Evolutionary conservation across 768 basidiomycete genomes (phyloP).

Genomic region (Tricholoma flavovirens): DNA sequence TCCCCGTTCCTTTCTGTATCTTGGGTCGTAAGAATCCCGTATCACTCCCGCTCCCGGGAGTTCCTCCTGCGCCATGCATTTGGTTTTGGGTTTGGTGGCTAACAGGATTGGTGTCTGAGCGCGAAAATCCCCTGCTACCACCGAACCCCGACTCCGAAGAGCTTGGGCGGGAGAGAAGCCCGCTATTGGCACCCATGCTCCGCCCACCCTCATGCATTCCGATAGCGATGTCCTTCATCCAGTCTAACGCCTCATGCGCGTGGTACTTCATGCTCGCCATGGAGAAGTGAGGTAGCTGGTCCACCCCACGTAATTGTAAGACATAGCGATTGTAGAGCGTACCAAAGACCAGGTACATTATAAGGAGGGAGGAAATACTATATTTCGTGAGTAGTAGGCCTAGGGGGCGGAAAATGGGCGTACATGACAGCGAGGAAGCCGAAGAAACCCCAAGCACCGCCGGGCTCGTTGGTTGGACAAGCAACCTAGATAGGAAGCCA

Average conservation of each 20-base stretch:
- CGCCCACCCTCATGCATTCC: conserved; percentile 20
- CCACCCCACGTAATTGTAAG: conserved; percentile 62
- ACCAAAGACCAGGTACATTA: conserved; percentile 62
- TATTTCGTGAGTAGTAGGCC: not conserved
- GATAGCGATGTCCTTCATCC: conserved; percentile 33
- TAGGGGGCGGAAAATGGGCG: conserved; percentile 21
- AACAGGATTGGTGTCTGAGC: conserved; percentile 29
- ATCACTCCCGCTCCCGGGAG: not conserved
- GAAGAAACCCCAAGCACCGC: conserved; percentile 45
- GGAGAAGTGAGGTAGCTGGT: conserved; percentile 67
- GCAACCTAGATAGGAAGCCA: conserved; percentile 43
- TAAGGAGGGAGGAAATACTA: conserved; percentile 51
- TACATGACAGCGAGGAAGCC: conserved; percentile 56
- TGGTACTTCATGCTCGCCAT: conserved; percentile 48
- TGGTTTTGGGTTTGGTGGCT: conserved; percentile 28
- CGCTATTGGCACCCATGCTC: conserved; percentile 9
- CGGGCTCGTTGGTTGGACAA: conserved; percentile 60
- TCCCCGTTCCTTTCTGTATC: conserved; percentile 13
- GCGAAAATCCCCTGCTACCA: not conserved
- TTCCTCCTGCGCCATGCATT: conserved; percentile 14
- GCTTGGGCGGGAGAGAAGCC: conserved; percentile 1
- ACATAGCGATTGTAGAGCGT: conserved; percentile 76
- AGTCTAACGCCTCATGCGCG: conserved; percentile 35
- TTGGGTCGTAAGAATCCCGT: conserved; percentile 27
- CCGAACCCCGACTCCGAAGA: not conserved